Percentiles rank a stretch among this genome's conserved stretches.
phyloP scores from a whole-genome alignment of 345 rosid species.

The Aegle marmelos region DNA sequence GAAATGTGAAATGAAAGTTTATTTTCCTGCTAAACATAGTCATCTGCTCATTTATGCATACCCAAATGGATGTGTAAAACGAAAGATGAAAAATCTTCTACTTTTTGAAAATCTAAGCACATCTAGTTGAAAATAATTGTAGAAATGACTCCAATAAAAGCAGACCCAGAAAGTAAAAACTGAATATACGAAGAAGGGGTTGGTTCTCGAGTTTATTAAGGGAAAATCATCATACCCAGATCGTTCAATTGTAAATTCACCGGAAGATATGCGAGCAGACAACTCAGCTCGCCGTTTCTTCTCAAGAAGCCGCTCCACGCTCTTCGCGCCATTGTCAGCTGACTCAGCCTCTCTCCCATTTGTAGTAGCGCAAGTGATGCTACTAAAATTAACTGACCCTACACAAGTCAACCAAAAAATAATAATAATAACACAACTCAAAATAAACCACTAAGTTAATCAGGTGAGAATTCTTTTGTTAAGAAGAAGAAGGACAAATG shows the following conservation, averaged over 20 bases:
- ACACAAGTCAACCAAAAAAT: neutral
- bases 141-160: neutral
- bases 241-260: slow-evolving; percentile 67
- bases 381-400: slow-evolving; percentile 25
- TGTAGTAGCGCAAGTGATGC: slow-evolving; percentile 40
- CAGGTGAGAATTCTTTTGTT: neutral
- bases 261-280: slow-evolving; percentile 79
- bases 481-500: neutral
- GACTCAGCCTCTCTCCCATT: slow-evolving; percentile 62
- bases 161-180: neutral
- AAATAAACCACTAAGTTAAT: neutral
- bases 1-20: neutral
- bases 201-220: too few relatives aligned
- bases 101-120: neutral
- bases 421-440: neutral
- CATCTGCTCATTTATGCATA: neutral
- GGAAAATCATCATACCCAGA: slow-evolving; percentile 41
- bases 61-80: neutral
- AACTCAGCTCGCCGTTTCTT: slow-evolving; percentile 74
- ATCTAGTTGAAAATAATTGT: neutral
- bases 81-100: neutral
- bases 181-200: neutral
- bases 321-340: slow-evolving; percentile 35
- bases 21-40: neutral
- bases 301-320: slow-evolving; percentile 43